phyloP scores from a whole-genome alignment of 345 rosid genomes.

The Salix viminalis region DNA sequence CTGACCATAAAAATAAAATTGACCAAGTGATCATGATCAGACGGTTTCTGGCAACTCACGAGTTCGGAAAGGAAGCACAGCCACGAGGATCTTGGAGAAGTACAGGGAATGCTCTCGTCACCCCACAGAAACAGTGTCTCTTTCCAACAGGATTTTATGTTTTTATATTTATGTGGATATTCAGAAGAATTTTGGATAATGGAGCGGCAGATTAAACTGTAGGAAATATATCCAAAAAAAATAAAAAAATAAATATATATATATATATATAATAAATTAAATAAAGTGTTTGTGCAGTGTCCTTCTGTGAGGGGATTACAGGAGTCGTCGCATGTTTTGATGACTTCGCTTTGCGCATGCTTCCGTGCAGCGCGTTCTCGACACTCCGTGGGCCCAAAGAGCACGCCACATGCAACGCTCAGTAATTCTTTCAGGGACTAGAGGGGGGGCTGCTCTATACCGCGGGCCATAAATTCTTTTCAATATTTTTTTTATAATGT shows the following conservation, averaged over 20 bases:
- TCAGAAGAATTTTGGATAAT: neutral
- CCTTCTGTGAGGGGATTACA: slow-evolving; percentile 1
- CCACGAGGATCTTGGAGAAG: neutral
- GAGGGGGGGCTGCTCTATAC: too few species aligned
- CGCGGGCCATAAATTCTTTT: too few species aligned
- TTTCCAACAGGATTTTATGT: neutral
- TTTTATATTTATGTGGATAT: neutral
- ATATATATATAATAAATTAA: neutral
- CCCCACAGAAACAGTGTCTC: neutral
- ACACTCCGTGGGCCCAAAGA: neutral
- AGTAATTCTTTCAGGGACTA: too few species aligned
- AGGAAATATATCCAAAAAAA: neutral
- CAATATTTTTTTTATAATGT: too few species aligned
- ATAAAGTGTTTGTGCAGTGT: neutral
- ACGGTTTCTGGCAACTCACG: neutral
- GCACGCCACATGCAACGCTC: too few species aligned
- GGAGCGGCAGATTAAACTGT: neutral
- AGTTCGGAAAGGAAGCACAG: neutral
- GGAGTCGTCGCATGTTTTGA: neutral
- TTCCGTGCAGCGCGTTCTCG: neutral
- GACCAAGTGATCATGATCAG: neutral
- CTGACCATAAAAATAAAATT: neutral
- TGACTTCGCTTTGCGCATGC: neutral
- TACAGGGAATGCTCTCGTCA: neutral
- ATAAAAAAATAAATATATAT: too few species aligned